Evolutionary conservation across 495 filamentous ascomycete species (phyloP), one percentile per base, ranked within the genome.

Genomic region (Aspergillus sclerotioniger): DNA sequence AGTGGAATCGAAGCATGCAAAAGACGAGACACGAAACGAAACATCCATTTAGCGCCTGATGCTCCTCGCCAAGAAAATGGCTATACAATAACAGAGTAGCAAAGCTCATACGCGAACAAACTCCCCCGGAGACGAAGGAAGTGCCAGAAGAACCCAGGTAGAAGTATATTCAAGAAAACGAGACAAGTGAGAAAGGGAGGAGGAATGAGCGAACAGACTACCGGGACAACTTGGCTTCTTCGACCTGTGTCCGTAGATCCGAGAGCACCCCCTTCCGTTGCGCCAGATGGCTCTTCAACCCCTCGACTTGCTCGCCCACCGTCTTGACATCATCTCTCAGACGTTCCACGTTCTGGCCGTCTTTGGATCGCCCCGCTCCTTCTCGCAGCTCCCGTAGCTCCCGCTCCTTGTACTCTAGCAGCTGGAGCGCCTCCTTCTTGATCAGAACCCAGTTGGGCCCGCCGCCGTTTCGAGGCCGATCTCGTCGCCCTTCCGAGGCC

Each of bases 351-450:
- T 71, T 66, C 56, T 75, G 74, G 3, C 76, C 76, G 33, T 76
- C 70, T 55, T 78, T 76, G 25, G 75, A 67, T 50, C 71, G 67
- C 12, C 80, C 80, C 8, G 70, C 66, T 8, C 76, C 78, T 51
- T 76, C 71, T 47, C 76, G 69, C 44, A 76, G 64, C 60, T 81
- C 72, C 51, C 79, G 75, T 16, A 83, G 61, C 58, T 78, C 72
- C 37, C 76, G 80, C 65, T 77, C 71, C 58, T 73, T 81, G 44
- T 77, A 80, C 56, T 84, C 77, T 58, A 98, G 72, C 68, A 98
- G 75, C 76, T 93, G 87, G 71, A 96, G 91, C 44, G 96, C 77
- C 76, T 98, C 94, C 57, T 93, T 78, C 80, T 97, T 97, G 53
- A 96, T 90, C 15, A 98, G 75, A 55, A 91, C 90, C 77, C 77